Base-by-base conservation (phyloP, 73 alveolate genomes). In the Diophrys sp. region DNA sequence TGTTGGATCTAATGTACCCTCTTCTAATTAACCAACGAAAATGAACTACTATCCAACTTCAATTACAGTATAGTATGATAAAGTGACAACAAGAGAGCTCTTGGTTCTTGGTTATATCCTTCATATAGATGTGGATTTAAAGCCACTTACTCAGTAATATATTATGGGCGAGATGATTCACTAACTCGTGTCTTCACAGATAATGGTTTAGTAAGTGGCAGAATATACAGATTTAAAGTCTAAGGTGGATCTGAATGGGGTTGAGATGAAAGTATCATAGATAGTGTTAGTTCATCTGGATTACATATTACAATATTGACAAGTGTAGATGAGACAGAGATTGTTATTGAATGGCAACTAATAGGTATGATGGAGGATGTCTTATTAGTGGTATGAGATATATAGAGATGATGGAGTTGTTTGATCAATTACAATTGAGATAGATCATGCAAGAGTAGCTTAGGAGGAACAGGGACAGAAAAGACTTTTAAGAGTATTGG, bases 301-400 rank as follows among this genome's bases (percentile, higher is more conserved):
- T 87, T 90, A 0, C 53, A 67, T 29, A 2, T 44, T 0, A 91
- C 95, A 1, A 28, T 18, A 1, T 70, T 75, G 57, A 55, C 33
- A 24, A 30, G 83, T 70, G 86, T 83, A 14, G 70, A 84, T 23
- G 55, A 33, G 67, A 31, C 77, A 1, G 24, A 74, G 0, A 32
- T 81, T 23, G 55, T 78, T 62, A 75, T 89, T 29, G 31, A 84
- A n/a, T 89, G 95, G 95, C 29, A 27, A 0, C 71, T 69, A n/a
- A 85, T 92, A 25, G 31, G 31, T 5, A 77, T 62, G 78, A 76
- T 31, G 95, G 95, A 23, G 95, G 95, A 0, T 89, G 95, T 55
- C 69, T 85, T 0, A 74, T 89, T 53, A 68, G 79, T 2, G 77
- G 90, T n/a, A 11, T 87, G 75, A 33, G 68, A 80, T 34, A 69